Conservation (phyloP, 148 eudicot genomes). For the Chenopodium suecicum region DNA sequence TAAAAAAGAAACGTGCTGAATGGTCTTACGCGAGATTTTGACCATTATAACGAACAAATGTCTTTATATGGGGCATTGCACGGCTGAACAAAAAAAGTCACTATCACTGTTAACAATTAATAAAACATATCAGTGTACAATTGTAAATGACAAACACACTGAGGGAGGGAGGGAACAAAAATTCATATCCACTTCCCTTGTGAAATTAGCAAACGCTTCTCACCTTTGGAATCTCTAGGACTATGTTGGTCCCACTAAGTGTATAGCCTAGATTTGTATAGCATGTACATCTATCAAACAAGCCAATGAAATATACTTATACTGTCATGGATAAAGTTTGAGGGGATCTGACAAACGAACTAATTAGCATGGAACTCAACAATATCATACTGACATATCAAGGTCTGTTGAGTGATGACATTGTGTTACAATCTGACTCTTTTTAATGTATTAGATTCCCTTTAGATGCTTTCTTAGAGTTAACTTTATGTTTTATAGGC, state of each 20-base stretch:
- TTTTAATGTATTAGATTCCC: too few relatives aligned
- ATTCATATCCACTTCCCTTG: not conserved
- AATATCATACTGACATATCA: not conserved
- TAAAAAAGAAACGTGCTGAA: not conserved
- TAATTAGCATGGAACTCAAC: not conserved
- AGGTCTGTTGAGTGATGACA: not conserved
- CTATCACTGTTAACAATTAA: slow-evolving; percentile 11
- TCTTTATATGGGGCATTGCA: slow-evolving; percentile 99
- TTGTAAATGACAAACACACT: not conserved
- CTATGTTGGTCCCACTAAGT: not conserved
- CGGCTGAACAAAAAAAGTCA: slow-evolving; percentile 47
- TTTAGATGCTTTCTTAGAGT: too few relatives aligned
- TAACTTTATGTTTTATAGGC: too few relatives aligned
- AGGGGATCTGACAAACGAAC: slow-evolving; percentile 1
- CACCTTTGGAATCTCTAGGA: not conserved
- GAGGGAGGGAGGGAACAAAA: not conserved
- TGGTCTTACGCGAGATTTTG: slow-evolving; percentile 85
- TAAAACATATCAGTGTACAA: not conserved
- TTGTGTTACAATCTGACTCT: too few relatives aligned
- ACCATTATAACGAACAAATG: slow-evolving; percentile 78
- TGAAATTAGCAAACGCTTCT: not conserved
- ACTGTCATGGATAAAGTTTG: not conserved
- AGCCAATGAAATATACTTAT: not conserved
- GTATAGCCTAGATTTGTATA: not conserved
- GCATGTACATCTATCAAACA: not conserved